Base-by-base conservation (phyloP, 1,284 basidiomycete species). In the Cryptococcus sp. region DNA sequence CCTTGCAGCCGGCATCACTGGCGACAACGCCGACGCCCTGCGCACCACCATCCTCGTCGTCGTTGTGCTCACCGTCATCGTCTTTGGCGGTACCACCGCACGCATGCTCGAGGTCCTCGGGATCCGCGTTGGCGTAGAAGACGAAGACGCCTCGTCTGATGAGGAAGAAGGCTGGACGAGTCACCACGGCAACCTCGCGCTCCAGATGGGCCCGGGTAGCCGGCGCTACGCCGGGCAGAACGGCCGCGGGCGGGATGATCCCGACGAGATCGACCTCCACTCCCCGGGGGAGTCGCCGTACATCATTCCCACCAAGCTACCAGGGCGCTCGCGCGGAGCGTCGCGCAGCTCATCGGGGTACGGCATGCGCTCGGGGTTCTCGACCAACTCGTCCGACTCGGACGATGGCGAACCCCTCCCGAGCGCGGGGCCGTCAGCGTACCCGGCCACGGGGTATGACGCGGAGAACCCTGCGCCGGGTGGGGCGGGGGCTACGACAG, bases 81-180 rank as follows among this genome's bases (percentile, higher is more conserved):
- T 97, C 53, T 98, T 99, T 70, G 95, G 95, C 0, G 96, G 95
- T 0, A 98, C 96, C 7, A 97, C 96, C 0, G 86, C 89, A 6
- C 83, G 93, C 56, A 98, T 99, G 96, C 82, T 99, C 45, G 93
- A 98, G 69, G 86, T 98, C 9, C 82, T 98, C n/a, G 94, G 95
- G 1, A 98, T 99, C 64, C 80, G 90, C 9, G 96, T 92, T 0
- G 94, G 95, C 0, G 91, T 98, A 0, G 94, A 97, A 67, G 93
- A 97, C 62, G 93, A 93, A 47, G 89, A 83, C 4, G 88, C 83
- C 37, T 85, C 82, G 62, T 87, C 85, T 59, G 89, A 87, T 66
- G 87, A 89, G 53, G 91, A 94, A 45, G 89, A 90, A 42, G 67
- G 67, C 9, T 76, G 73, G 70, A 65, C 66, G 2, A 53, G 60